phyloP scores from a whole-genome alignment of 2,329 filamentous ascomycete genomes.

The Orbilia blumenaviensis region DNA sequence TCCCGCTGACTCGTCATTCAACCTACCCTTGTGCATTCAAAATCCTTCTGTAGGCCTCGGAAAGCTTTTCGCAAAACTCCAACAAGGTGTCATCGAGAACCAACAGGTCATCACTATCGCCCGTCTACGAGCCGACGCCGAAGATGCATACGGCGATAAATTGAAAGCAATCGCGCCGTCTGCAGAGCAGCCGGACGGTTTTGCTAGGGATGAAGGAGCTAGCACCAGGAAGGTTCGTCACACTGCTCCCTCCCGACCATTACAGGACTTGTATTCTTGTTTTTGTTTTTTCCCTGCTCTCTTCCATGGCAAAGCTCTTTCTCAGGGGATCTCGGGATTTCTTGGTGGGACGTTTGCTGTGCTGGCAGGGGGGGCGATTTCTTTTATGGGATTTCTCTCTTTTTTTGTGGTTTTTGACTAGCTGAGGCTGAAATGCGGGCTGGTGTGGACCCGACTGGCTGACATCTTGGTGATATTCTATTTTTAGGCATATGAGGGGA shows the following conservation, averaged over 20 bases:
- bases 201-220: slow-evolving; percentile 89
- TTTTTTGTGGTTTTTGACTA: slow-evolving; percentile 1
- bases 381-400: slow-evolving; percentile 13
- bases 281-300: neutral
- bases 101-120: slow-evolving; percentile 91
- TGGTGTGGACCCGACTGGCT: slow-evolving; percentile 43
- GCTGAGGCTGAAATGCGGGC: slow-evolving; percentile 47
- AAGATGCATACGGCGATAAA: slow-evolving; percentile 84
- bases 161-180: slow-evolving; percentile 83
- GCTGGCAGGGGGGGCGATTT: slow-evolving; percentile 34
- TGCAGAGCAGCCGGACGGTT: slow-evolving; percentile 84
- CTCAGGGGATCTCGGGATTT: slow-evolving; percentile 9
- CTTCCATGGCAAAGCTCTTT: neutral
- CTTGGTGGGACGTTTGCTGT: slow-evolving; percentile 17
- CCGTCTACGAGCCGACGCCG: slow-evolving; percentile 92
- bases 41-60: slow-evolving; percentile 72
- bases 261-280: neutral
- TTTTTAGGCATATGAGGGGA: slow-evolving; percentile 58
- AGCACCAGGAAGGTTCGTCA: slow-evolving; percentile 84
- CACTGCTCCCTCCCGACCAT: neutral
- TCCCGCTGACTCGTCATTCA: slow-evolving; percentile 26
- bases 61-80: slow-evolving; percentile 93
- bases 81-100: slow-evolving; percentile 95
- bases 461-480: slow-evolving; percentile 50
- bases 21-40: slow-evolving; percentile 17